Evolutionary conservation across 1,284 basidiomycete genomes (phyloP), one percentile per base, ranked within the genome.

Genomic region (Cutaneotrichosporon daszewskae): DNA sequence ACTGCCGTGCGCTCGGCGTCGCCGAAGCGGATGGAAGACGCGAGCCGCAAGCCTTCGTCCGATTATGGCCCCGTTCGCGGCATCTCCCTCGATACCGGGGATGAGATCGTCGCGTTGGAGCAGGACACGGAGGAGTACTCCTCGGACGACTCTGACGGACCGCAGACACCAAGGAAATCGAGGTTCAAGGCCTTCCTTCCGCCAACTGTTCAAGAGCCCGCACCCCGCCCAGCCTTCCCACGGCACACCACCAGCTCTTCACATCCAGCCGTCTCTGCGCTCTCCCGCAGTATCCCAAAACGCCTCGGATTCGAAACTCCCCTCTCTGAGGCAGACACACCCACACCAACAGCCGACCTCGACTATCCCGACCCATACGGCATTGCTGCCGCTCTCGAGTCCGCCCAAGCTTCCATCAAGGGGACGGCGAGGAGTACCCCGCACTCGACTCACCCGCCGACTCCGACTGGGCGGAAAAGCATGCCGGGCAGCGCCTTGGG

Each of bases 281-380:
- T n/a, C n/a, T 8, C 17, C n/a, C 19, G 17, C 3, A 10, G 6
- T 18, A 4, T 32, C 31, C 10, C 31, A 9, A 18, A 33, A 18
- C 32, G 32, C 19, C 26, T 52, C 0, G 27, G 37, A 16, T 34
- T 52, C 7, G 50, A 52, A 19, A 46, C 40, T 7, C 50, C 50
- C n/a, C 13, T 37, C 10, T 24, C 29, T 3, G 43, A 44, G 19
- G 18, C 23, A 9, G 43, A 41, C 32, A 24, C 34, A 23, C 35
- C 45, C 12, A 47, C 49, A 5, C 49, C 49, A 1, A 38, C 33
- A 5, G 43, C 38, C 9, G 50, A 52, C 33, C 33, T 43, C 33
- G 50, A 61, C 40, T 58, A 53, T 28, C 56, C 58, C 6, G 58
- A 62, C 33, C 56, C 60, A 5, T 60, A 60, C 37, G 58, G 58